These are phyloP conservation scores for Lithocarpus polystachyus DNA, from an alignment of 306 rosid genomes.

Conservation along the genomic window DNA sequence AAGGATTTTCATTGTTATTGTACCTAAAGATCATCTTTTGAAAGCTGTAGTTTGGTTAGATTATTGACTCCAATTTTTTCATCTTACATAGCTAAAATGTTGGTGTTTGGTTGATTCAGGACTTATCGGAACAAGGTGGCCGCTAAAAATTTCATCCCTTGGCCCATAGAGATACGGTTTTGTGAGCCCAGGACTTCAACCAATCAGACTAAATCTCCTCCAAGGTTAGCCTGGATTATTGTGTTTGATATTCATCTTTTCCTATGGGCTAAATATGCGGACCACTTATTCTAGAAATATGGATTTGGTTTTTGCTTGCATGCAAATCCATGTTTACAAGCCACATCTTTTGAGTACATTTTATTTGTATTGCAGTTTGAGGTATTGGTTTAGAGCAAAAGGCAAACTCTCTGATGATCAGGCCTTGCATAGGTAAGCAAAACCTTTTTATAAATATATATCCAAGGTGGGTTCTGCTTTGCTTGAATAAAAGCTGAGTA, in stretches of 20 bases:
- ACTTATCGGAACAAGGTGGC: conserved; percentile 92
- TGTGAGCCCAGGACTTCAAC: conserved; percentile 77
- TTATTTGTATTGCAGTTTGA: conserved; percentile 60
- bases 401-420: conserved; percentile 93
- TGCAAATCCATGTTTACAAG: neutral
- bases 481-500: neutral
- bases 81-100: conserved; percentile 10
- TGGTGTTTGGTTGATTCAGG: conserved; percentile 46
- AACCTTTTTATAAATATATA: conserved; percentile 11
- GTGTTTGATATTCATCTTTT: conserved; percentile 20
- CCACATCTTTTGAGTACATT: conserved; percentile 6
- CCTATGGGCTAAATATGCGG: neutral
- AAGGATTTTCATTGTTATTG: neutral
- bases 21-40: no score
- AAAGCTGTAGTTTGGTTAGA: neutral
- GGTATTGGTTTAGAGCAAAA: conserved; percentile 88
- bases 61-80: conserved; percentile 3
- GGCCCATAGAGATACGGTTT: conserved; percentile 97
- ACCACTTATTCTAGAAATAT: neutral
- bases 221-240: conserved; percentile 54
- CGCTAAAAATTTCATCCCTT: conserved; percentile 55
- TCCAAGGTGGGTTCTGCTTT: conserved; percentile 2
- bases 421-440: conserved; percentile 83
- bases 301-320: neutral
- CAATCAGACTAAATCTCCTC: conserved; percentile 80